phyloP scores from a whole-genome alignment of 2,329 filamentous ascomycete genomes.

The Ramichloridium luteum region DNA sequence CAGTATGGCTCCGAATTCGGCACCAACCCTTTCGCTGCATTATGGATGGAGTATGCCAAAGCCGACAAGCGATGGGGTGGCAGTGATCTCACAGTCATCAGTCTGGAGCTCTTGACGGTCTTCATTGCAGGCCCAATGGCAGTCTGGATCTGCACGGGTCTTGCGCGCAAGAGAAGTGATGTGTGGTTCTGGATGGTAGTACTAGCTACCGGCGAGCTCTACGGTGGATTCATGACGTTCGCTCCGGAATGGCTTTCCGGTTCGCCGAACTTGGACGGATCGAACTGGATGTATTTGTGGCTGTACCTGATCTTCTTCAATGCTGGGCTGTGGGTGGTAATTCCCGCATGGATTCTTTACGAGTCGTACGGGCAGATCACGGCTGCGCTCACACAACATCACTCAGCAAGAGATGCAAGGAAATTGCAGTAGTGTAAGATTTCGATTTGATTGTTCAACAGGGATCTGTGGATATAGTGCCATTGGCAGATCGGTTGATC shows the following conservation, averaged over 20 bases:
- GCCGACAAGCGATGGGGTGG: slow-evolving; percentile 50
- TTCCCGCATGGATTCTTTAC: slow-evolving; percentile 46
- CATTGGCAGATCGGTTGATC: no score
- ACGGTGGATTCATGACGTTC: slow-evolving; percentile 55
- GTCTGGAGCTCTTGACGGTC: slow-evolving; percentile 50
- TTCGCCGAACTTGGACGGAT: slow-evolving; percentile 43
- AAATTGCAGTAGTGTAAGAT: no score
- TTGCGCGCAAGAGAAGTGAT: slow-evolving; percentile 25
- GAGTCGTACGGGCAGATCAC: slow-evolving; percentile 35
- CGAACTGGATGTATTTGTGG: slow-evolving; percentile 51
- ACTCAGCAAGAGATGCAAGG: no score
- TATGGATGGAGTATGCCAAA: slow-evolving; percentile 57
- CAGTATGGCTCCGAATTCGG: slow-evolving; percentile 50
- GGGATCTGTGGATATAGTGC: no score
- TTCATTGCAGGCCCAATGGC: slow-evolving; percentile 47
- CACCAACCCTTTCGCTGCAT: slow-evolving; percentile 37
- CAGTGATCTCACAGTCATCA: slow-evolving; percentile 46
- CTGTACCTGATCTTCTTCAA: slow-evolving; percentile 55
- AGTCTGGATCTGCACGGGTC: slow-evolving; percentile 42
- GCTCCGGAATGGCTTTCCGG: slow-evolving; percentile 52
- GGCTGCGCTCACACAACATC: no score
- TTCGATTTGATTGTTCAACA: no score
- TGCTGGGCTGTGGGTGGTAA: slow-evolving; percentile 45
- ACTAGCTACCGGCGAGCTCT: slow-evolving; percentile 51
- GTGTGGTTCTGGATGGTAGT: slow-evolving; percentile 46